Percentiles rank a stretch among this genome's conserved stretches.
Evolutionary conservation across 192 early-diverging fungal genomes (phyloP).

Genomic region (Coemansia asiatica): DNA sequence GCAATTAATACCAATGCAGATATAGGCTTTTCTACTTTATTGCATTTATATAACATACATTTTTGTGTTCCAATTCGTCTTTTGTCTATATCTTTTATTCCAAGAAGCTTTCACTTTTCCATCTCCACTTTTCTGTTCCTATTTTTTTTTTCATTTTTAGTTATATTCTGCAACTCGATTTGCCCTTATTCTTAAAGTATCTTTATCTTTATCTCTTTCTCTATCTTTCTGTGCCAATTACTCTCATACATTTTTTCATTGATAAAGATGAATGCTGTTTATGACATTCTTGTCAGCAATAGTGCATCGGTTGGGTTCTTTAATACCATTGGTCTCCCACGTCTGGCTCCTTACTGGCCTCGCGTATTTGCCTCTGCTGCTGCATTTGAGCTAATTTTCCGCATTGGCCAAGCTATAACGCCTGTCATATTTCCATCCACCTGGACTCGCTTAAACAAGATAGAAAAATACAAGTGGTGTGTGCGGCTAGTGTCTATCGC

Average conservation of each 20-base stretch:
- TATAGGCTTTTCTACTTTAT: background rate
- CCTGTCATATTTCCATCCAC: constrained; percentile 61
- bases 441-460: constrained; percentile 60
- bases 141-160: background rate
- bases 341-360: constrained; percentile 65
- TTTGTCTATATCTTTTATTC: too few species aligned
- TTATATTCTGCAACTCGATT: background rate
- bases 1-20: constrained; percentile 1
- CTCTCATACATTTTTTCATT: background rate
- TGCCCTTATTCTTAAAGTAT: background rate
- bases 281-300: constrained; percentile 33
- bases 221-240: too few species aligned
- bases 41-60: background rate
- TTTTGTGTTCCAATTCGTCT: background rate
- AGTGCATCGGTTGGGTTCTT: constrained; percentile 36
- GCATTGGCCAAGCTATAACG: constrained; percentile 55
- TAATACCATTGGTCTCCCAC: constrained; percentile 58
- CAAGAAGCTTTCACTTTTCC: too few species aligned
- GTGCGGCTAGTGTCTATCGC: constrained; percentile 76
- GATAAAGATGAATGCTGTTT: constrained; percentile 29
- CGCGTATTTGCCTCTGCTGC: constrained; percentile 50
- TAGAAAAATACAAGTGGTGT: constrained; percentile 63
- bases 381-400: constrained; percentile 58
- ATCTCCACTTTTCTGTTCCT: background rate
- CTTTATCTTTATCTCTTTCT: too few species aligned